A percentile compares a stretch with the other conserved stretches of the same genome.
Evolutionary conservation across 345 rosid genomes (phyloP).

Genomic region (Citrus glauca): DNA sequence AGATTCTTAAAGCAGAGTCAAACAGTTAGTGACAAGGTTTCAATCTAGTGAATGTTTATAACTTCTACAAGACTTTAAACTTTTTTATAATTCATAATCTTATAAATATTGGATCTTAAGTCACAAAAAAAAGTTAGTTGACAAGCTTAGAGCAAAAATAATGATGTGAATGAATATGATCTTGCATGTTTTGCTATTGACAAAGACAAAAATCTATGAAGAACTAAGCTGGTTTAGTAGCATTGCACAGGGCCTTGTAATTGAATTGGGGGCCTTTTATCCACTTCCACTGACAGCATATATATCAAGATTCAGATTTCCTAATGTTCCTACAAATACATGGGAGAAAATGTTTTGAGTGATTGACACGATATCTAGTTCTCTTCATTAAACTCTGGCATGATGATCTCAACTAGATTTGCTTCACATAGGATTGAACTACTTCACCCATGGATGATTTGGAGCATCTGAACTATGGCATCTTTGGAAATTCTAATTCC

Average conservation of each 20-base stretch:
- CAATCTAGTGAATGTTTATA: background rate
- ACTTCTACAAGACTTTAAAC: background rate
- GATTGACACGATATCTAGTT: background rate
- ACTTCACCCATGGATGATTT: slow-evolving; percentile 8
- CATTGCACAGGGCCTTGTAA: background rate
- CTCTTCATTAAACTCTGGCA: slow-evolving; percentile 6
- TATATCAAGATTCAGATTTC: background rate
- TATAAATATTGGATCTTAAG: background rate
- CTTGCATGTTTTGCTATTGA: background rate
- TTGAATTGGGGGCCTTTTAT: background rate
- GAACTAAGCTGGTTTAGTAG: background rate
- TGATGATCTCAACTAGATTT: slow-evolving; percentile 3
- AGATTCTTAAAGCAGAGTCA: background rate
- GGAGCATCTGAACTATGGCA: background rate
- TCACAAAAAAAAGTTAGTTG: background rate
- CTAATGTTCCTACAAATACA: background rate
- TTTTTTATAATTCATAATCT: background rate
- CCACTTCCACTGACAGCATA: background rate
- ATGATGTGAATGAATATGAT: background rate
- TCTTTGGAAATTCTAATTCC: slow-evolving; percentile 33
- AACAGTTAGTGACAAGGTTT: background rate
- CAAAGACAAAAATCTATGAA: background rate
- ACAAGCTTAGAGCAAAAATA: background rate
- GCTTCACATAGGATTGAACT: slow-evolving; percentile 4
- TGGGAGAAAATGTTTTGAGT: background rate